A percentile compares a stretch with the other conserved stretches of the same genome.
Conservation (phyloP, 176 grass and related monocot genomes). For the Oryza meyeriana region DNA sequence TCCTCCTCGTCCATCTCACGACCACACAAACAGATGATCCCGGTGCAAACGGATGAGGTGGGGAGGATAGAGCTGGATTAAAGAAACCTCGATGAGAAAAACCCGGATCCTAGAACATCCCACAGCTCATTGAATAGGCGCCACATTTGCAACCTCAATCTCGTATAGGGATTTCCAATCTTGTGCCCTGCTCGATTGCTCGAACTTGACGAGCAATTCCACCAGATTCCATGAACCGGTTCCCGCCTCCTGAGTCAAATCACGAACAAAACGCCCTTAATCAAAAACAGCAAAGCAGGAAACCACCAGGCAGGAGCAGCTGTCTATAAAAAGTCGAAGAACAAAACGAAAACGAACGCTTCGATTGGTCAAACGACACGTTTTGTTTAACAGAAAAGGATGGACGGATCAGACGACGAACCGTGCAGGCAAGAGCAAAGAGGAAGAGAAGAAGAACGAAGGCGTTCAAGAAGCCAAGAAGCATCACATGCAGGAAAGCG, state of each 20-base stretch:
- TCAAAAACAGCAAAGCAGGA: background rate
- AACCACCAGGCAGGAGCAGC: background rate
- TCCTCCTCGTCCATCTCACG: constrained; percentile 58
- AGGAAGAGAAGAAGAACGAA: background rate
- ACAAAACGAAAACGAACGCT: background rate
- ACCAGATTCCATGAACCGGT: background rate
- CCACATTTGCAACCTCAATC: constrained; percentile 38
- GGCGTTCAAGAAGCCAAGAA: constrained; percentile 24
- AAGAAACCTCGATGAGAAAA: constrained; percentile 56
- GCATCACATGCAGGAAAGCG: constrained; percentile 2
- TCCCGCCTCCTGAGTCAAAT: constrained; percentile 14
- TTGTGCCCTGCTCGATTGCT: background rate
- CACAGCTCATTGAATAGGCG: constrained; percentile 44
- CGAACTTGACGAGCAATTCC: background rate
- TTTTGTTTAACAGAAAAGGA: background rate
- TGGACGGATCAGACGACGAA: constrained; percentile 4
- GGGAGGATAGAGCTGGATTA: background rate
- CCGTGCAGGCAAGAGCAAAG: constrained; percentile 27
- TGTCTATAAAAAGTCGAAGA: background rate
- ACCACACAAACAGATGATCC: background rate
- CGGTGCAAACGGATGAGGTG: background rate
- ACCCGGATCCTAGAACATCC: constrained; percentile 55
- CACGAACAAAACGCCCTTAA: background rate
- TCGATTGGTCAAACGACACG: constrained; percentile 18
- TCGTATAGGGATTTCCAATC: background rate